Evolutionary conservation across 2,329 filamentous ascomycete genomes (phyloP).

Genomic region (Cercospora sojina): DNA sequence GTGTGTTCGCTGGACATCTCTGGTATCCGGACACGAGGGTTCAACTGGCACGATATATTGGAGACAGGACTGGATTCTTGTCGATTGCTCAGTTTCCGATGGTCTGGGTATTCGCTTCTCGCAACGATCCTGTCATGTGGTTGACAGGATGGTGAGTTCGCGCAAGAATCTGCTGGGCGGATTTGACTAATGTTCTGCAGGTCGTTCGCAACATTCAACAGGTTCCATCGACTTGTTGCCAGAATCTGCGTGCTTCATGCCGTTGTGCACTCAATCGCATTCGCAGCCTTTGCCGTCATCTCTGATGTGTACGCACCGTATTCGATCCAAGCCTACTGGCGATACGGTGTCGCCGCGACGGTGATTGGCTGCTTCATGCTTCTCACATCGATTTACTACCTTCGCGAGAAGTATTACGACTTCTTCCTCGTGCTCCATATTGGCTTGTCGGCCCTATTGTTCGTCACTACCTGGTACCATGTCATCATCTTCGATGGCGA

Average conservation of each 20-base stretch:
- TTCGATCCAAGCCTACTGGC: slow-evolving; percentile 52
- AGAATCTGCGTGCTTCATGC: slow-evolving; percentile 62
- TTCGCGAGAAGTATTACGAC: slow-evolving; percentile 56
- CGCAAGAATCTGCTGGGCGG: too few relatives aligned
- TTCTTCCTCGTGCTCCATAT: slow-evolving; percentile 54
- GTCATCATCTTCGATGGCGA: slow-evolving; percentile 54
- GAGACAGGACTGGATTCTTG: slow-evolving; percentile 64
- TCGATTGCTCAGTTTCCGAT: slow-evolving; percentile 63
- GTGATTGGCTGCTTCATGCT: slow-evolving; percentile 49
- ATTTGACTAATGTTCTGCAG: not conserved
- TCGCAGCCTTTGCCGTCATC: slow-evolving; percentile 44
- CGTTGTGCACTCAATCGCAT: slow-evolving; percentile 62
- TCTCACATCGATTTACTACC: slow-evolving; percentile 52
- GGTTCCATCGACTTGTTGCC: slow-evolving; percentile 67
- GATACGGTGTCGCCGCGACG: slow-evolving; percentile 49
- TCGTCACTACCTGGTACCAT: slow-evolving; percentile 55
- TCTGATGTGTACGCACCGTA: slow-evolving; percentile 37
- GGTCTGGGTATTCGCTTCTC: slow-evolving; percentile 65
- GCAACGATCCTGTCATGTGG: slow-evolving; percentile 67
- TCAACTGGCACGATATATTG: slow-evolving; percentile 56
- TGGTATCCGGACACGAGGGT: slow-evolving; percentile 36
- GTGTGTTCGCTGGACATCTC: slow-evolving; percentile 48
- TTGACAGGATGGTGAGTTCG: slow-evolving; percentile 59
- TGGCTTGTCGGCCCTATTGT: slow-evolving; percentile 50
- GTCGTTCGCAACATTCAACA: slow-evolving; percentile 64